Base-by-base conservation (phyloP, 2,329 filamentous ascomycete species). In the Cercospora canescens region DNA sequence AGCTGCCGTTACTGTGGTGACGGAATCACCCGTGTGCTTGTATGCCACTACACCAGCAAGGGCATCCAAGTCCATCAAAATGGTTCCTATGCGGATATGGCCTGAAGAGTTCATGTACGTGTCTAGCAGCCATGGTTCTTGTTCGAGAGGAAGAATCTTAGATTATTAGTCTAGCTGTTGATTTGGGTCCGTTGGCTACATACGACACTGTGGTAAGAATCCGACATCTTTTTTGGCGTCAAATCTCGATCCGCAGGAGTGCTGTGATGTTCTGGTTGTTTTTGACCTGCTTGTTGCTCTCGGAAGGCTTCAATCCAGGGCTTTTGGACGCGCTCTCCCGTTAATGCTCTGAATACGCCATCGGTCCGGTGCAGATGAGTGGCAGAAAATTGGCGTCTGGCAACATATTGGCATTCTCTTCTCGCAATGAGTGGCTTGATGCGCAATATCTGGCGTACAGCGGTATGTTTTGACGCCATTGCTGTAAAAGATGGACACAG, bases 61-160 rank as follows among this genome's bases (percentile, higher is more conserved):
- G 0, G 91, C 91, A 78, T 94, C 91, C 1, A 94, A 84, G 69
- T 94, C 91, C 90, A 93, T 93, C 67, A 94, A 87, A 16, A 94
- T 81, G 0, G 90, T 88, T 0, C 91, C 91, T 7, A 93, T 82
- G 61, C 89, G 84, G 71, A 94, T 90, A 71, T 92, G 89, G 0
- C 91, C 91, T 0, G 87, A 88, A 1, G 90, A 86, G 77, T 93
- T 93, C 73, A 92, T 86, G 74, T 94, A 94, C 0, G 88, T 90
- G 75, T 94, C 91, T 11, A 91, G 84, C 12, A 94, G 81, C 89
- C 89, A 93, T 60, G 90, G 89, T 74, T 93, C 91, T 73, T 87
- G 88, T 6, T 87, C 89, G 9, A 93, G 81, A 6, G 90, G 90
- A 30, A 93, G 81, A 16, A 88, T 79, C 87, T 89, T 78, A 41